Percentiles rank a stretch among this genome's conserved stretches.
These are phyloP conservation scores for Paecilomyces variotii DNA, from an alignment of 2,329 filamentous ascomycete species.

Conservation along the genomic window DNA sequence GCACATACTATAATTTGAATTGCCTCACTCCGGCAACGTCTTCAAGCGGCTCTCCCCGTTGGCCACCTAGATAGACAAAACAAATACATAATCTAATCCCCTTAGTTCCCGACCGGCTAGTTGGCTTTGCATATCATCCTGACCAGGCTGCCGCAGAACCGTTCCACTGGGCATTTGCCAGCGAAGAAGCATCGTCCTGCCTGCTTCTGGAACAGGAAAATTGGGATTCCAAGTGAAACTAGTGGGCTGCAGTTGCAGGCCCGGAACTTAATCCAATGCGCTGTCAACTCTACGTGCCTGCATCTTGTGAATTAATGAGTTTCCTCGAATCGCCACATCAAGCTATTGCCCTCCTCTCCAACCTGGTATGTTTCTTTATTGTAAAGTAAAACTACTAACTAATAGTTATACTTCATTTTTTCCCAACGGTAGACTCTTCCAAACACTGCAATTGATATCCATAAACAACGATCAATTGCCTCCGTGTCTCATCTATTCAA, in stretches of 20 bases:
- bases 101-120: background rate
- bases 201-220: background rate
- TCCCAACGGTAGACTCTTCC: background rate
- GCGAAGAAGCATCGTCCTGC: background rate
- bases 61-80: background rate
- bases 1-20: no score
- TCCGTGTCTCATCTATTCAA: background rate
- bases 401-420: background rate
- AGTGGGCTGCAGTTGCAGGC: background rate
- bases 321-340: background rate
- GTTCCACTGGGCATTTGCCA: background rate
- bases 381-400: no score
- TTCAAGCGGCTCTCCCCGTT: background rate
- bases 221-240: background rate
- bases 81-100: background rate
- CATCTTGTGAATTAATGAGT: background rate
- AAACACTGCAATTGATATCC: background rate
- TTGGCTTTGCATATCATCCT: background rate
- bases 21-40: no score
- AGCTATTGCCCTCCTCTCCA: background rate
- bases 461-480: background rate
- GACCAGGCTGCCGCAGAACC: background rate
- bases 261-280: background rate
- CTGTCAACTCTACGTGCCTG: background rate
- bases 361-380: background rate